Evolutionary conservation across 495 filamentous ascomycete genomes (phyloP).

Genomic region (Poronia punctata): DNA sequence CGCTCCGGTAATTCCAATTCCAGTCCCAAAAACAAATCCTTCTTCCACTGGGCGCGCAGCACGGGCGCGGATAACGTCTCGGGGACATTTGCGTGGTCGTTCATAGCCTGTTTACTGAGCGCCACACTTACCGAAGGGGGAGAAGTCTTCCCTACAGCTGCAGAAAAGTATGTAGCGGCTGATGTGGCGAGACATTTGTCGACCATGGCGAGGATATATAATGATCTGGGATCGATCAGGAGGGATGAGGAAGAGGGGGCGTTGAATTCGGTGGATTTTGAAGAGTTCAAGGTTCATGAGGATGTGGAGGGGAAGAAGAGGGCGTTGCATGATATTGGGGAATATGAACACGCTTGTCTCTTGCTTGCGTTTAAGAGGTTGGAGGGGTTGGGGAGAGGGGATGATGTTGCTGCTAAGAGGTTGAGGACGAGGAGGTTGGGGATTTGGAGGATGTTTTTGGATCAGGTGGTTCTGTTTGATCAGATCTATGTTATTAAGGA

Average conservation of each 20-base stretch:
- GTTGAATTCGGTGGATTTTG: slow-evolving; percentile 35
- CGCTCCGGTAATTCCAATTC: background rate
- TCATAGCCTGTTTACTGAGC: slow-evolving; percentile 26
- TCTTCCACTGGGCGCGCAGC: slow-evolving; percentile 31
- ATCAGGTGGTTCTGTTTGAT: slow-evolving; percentile 35
- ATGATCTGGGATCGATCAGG: slow-evolving; percentile 29
- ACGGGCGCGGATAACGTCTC: slow-evolving; percentile 27
- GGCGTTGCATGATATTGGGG: slow-evolving; percentile 5
- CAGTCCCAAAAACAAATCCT: slow-evolving; percentile 1
- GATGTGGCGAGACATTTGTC: slow-evolving; percentile 28
- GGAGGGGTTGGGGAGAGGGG: slow-evolving; percentile 23
- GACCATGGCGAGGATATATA: slow-evolving; percentile 34
- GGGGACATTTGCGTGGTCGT: slow-evolving; percentile 32
- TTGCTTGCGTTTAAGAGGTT: slow-evolving; percentile 13
- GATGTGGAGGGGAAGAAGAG: slow-evolving; percentile 15
- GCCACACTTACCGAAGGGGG: slow-evolving; percentile 11
- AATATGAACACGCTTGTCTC: slow-evolving; percentile 9
- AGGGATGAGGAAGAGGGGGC: slow-evolving; percentile 31
- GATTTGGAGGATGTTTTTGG: slow-evolving; percentile 23
- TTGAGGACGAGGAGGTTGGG: slow-evolving; percentile 8
- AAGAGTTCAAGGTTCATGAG: slow-evolving; percentile 19
- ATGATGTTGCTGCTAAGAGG: slow-evolving; percentile 3
- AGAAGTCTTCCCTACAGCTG: slow-evolving; percentile 11
- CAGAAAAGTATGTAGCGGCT: slow-evolving; percentile 26
- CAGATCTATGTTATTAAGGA: slow-evolving; percentile 33